Base-by-base conservation (phyloP, 257 asterid genomes). In the Solanum sparsipilum region DNA sequence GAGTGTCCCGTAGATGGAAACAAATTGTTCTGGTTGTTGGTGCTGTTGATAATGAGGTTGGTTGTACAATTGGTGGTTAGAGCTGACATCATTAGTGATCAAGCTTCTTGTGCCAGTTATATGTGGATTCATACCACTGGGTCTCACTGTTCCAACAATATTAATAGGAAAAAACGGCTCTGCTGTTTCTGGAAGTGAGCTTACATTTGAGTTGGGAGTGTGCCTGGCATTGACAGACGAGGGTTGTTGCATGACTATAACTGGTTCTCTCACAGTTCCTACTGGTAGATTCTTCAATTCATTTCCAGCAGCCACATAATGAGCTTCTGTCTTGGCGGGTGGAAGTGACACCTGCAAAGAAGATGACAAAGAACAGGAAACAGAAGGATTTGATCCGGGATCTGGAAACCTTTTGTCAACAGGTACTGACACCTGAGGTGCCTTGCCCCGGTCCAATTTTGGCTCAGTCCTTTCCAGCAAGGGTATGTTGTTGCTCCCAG, bases 241-340 rank as follows among this genome's bases (percentile, higher is more conserved):
- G 31, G 96, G 93, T 65, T 93, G 93, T 89, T 93, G 95, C 98
- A 90, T 92, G 75, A 92, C 89, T 12, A 88, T 89, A 31, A 93
- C 91, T 2, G 98, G 95, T 88, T 93, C 96, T 92, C 91, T 94
- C 41, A 94, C 93, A 71, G 96, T 92, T 81, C 96, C 98, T 58
- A 93, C 84, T 85, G 92, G 98, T 86, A 93, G 82, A 79, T 89
- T 91, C 94, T 93, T 95, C 89, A 93, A 79, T 82, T 94, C 97
- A 87, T 91, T 91, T 68, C 90, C 94, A 52, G 89, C 83, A 39
- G 91, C 71, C 41, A 90, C 76, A 88, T 84, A 92, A 38, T 32
- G 92, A 25, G 92, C 82, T 83, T 95, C 96, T 41, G 90, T n/a
- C 88, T 90, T 91, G 18, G 92, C 44, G 6, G 91, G 90, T 63